phyloP scores from a whole-genome alignment of 805 yeast genomes.

The Metschnikowia kunwiensis region DNA sequence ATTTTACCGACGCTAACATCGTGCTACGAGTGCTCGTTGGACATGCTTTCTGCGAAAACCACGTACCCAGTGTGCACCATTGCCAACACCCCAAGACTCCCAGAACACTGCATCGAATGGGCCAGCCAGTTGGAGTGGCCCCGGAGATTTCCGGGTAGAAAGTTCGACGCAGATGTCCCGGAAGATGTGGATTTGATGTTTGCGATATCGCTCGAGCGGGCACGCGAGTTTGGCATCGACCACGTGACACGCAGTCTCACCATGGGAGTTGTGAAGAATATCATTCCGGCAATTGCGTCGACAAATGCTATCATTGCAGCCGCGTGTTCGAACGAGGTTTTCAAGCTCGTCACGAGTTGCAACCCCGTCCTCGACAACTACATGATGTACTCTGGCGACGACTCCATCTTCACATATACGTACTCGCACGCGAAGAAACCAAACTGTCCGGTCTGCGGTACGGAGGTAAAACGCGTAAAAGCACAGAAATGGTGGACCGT shows the following conservation, averaged over 20 bases:
- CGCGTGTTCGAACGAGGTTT: slow-evolving; percentile 79
- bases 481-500: slow-evolving; percentile 30
- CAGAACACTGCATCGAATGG: slow-evolving; percentile 95
- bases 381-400: slow-evolving; percentile 84
- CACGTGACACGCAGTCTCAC: slow-evolving; percentile 73
- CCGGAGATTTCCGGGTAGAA: slow-evolving; percentile 38
- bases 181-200: slow-evolving; percentile 65
- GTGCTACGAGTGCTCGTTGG: slow-evolving; percentile 90
- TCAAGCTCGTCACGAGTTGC: slow-evolving; percentile 70
- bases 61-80: slow-evolving; percentile 91
- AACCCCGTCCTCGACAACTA: slow-evolving; percentile 70
- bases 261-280: slow-evolving; percentile 85
- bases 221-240: slow-evolving; percentile 60
- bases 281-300: slow-evolving; percentile 91
- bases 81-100: slow-evolving; percentile 89
- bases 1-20: slow-evolving; percentile 82
- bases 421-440: slow-evolving; percentile 58
- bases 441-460: slow-evolving; percentile 79
- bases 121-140: slow-evolving; percentile 79
- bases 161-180: slow-evolving; percentile 66
- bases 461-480: slow-evolving; percentile 22
- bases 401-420: slow-evolving; percentile 71
- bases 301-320: slow-evolving; percentile 93
- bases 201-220: slow-evolving; percentile 54
- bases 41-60: slow-evolving; percentile 59